Conservation (phyloP, 1,284 basidiomycete genomes). For the Leccinum solheimii region DNA sequence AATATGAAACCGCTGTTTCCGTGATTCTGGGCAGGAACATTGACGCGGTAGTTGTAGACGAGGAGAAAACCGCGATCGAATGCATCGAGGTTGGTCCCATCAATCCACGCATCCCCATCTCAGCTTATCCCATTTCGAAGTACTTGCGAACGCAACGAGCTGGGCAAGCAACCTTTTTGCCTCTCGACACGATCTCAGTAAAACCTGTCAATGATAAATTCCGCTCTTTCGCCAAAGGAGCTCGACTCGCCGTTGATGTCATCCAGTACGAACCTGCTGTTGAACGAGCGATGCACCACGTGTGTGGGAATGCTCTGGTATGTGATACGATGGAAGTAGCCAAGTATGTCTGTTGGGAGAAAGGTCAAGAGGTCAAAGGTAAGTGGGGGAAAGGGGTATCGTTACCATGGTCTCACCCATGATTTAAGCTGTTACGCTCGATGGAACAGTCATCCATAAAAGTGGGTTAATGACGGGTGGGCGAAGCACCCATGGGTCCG, state of each 20-base stretch:
- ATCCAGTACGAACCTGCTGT: constrained; percentile 86
- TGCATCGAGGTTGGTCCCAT: constrained; percentile 81
- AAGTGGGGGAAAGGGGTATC: constrained; percentile 21
- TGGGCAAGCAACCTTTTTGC: constrained; percentile 96
- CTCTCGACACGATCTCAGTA: constrained; percentile 93
- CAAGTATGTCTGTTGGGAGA: constrained; percentile 88
- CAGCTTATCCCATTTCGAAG: constrained; percentile 39
- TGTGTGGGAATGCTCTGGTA: constrained; percentile 92
- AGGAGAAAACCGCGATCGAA: constrained; percentile 95
- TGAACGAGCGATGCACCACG: constrained; percentile 94
- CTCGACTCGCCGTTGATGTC: constrained; percentile 92
- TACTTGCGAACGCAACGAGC: constrained; percentile 95
- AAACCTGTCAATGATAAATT: constrained; percentile 95
- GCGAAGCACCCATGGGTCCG: constrained; percentile 66
- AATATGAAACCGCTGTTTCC: constrained; percentile 92
- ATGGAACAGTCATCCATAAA: constrained; percentile 97
- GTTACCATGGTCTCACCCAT: neutral
- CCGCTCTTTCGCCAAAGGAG: constrained; percentile 88
- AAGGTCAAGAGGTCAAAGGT: constrained; percentile 96
- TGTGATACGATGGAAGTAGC: constrained; percentile 96
- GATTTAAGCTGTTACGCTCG: constrained; percentile 85
- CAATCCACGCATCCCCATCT: neutral
- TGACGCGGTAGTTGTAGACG: constrained; percentile 94
- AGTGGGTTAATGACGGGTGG: constrained; percentile 98
- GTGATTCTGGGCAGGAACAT: constrained; percentile 95